Evolutionary conservation across 441 rosid genomes (phyloP).

Genomic region (Adansonia gregorii): DNA sequence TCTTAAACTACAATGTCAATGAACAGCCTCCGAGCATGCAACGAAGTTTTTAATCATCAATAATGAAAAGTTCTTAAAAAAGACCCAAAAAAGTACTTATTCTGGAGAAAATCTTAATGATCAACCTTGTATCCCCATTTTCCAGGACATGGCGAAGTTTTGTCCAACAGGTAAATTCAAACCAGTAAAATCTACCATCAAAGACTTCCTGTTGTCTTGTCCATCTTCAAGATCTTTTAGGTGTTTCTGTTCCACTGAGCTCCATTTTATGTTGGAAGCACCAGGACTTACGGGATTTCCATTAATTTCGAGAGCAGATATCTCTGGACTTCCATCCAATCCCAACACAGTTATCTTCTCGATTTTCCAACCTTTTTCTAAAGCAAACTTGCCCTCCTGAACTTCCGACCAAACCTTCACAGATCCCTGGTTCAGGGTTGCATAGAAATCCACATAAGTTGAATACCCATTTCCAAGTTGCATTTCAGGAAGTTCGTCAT

Average conservation of each 20-base stretch:
- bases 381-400: conserved; percentile 71
- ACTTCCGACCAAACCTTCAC: conserved; percentile 88
- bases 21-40: conserved; percentile 21
- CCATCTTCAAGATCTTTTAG: conserved; percentile 39
- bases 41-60: neutral
- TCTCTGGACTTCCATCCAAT: conserved; percentile 46
- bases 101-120: neutral
- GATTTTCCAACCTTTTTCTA: conserved; percentile 71
- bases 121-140: conserved; percentile 43
- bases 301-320: conserved; percentile 51
- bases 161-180: conserved; percentile 70
- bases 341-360: conserved; percentile 73
- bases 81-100: neutral
- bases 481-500: conserved; percentile 94
- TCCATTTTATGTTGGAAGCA: conserved; percentile 43
- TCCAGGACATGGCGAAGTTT: conserved; percentile 74
- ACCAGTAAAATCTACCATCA: conserved; percentile 68
- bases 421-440: conserved; percentile 53
- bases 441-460: conserved; percentile 61
- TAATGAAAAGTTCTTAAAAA: neutral
- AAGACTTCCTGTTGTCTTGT: conserved; percentile 45
- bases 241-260: conserved; percentile 50
- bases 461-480: conserved; percentile 71
- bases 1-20: conserved; percentile 20
- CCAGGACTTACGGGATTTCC: conserved; percentile 36